A percentile compares a stretch with the other conserved stretches of the same genome.
Evolutionary conservation across 768 basidiomycete species (phyloP).

Genomic region (Calocera viscosa): DNA sequence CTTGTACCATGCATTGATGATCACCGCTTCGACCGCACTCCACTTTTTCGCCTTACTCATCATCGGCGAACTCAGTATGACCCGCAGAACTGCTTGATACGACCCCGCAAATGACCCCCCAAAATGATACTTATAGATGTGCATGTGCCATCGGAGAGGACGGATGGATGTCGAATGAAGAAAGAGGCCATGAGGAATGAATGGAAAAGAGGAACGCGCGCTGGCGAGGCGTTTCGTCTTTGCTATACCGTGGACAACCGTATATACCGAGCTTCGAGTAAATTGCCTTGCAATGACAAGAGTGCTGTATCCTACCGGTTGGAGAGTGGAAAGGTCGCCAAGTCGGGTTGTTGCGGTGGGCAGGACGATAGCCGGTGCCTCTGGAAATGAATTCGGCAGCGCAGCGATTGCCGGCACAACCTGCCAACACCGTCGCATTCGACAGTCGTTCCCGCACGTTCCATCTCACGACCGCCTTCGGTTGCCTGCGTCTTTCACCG

Average conservation of each 20-base stretch:
- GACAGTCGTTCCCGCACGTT: too few species aligned
- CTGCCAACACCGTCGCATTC: too few species aligned
- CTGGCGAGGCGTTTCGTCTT: slow-evolving; percentile 5
- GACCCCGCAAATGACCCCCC: background rate
- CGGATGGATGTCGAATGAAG: background rate
- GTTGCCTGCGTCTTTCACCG: too few species aligned
- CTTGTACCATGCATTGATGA: background rate
- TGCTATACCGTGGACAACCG: background rate
- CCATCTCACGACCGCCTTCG: too few species aligned
- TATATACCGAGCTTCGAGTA: background rate
- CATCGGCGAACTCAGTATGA: background rate
- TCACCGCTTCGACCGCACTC: background rate
- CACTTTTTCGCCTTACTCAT: background rate
- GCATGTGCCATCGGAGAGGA: background rate
- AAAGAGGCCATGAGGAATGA: background rate
- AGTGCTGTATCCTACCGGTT: too few species aligned
- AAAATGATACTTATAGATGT: background rate
- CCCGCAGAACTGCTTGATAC: background rate
- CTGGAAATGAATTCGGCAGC: too few species aligned
- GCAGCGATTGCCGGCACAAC: too few species aligned
- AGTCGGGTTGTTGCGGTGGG: too few species aligned
- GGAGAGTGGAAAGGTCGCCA: too few species aligned
- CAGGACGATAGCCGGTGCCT: too few species aligned
- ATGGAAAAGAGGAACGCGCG: slow-evolving; percentile 1
- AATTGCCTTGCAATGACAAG: background rate